A percentile compares a stretch with the other conserved stretches of the same genome.
Evolutionary conservation across 73 alveolate species (phyloP).

Genomic region (Paramecium biaurelia): DNA sequence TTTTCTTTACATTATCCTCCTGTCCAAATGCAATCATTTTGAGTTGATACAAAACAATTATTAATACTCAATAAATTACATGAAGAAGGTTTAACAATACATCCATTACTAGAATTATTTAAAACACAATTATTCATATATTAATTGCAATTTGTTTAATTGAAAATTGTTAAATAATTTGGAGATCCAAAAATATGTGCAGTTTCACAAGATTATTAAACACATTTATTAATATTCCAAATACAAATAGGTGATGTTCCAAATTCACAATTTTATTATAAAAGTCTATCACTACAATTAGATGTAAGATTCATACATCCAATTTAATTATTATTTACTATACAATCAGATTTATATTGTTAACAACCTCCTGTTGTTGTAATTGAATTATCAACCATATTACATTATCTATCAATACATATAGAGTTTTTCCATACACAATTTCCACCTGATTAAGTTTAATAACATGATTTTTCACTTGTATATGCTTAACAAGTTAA

Average conservation of each 20-base stretch:
- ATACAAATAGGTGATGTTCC: neutral
- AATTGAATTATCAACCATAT: neutral
- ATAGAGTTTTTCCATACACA: neutral
- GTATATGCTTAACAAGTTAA: neutral
- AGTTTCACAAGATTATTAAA: neutral
- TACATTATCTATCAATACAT: constrained; percentile 7
- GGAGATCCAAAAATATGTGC: neutral
- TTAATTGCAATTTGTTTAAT: neutral
- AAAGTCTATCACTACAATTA: neutral
- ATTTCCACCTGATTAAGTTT: neutral
- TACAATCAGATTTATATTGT: neutral
- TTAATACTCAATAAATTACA: neutral
- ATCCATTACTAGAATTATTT: neutral
- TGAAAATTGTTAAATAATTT: neutral
- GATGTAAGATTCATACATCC: neutral
- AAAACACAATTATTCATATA: neutral
- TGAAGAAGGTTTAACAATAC: neutral
- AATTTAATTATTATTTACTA: neutral
- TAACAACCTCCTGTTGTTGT: neutral
- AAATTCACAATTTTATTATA: neutral
- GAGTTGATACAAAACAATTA: neutral
- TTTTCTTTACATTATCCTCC: neutral
- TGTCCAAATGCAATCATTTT: neutral
- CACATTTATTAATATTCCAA: neutral
- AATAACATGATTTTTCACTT: neutral